Conservation (phyloP, 257 asterid genomes). For the Fraxinus excelsior region DNA sequence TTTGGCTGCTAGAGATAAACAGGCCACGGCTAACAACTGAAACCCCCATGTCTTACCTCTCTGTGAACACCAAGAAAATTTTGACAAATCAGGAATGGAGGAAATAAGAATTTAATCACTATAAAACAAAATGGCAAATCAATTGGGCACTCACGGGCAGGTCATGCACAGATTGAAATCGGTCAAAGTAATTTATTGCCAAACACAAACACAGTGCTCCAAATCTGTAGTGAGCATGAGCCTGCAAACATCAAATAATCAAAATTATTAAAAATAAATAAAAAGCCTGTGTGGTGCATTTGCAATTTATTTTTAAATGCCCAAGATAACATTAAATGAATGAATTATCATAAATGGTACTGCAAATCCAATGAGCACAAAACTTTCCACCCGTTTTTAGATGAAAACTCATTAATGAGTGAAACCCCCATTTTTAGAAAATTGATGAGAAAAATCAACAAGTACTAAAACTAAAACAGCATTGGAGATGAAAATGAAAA, state of each 20-base stretch:
- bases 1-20: constrained; percentile 75
- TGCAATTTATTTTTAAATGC: background rate
- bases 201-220: constrained; percentile 45
- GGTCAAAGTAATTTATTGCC: constrained; percentile 52
- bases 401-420: constrained; percentile 15
- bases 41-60: constrained; percentile 51
- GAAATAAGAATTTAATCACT: constrained; percentile 20
- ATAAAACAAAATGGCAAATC: constrained; percentile 19
- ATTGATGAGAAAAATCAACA: constrained; percentile 17
- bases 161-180: constrained; percentile 46
- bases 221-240: constrained; percentile 43
- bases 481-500: constrained; percentile 5
- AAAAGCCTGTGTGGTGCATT: background rate
- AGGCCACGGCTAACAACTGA: constrained; percentile 67
- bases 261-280: background rate
- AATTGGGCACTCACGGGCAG: constrained; percentile 43
- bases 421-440: constrained; percentile 22
- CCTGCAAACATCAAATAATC: constrained; percentile 37
- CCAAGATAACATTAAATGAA: constrained; percentile 26
- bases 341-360: constrained; percentile 30
- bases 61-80: constrained; percentile 35
- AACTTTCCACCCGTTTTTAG: constrained; percentile 16
- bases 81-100: constrained; percentile 6
- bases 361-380: constrained; percentile 21
- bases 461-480: constrained; percentile 11